Base-by-base conservation (phyloP, 495 filamentous ascomycete genomes). In the Aspergillus funiculosus region DNA sequence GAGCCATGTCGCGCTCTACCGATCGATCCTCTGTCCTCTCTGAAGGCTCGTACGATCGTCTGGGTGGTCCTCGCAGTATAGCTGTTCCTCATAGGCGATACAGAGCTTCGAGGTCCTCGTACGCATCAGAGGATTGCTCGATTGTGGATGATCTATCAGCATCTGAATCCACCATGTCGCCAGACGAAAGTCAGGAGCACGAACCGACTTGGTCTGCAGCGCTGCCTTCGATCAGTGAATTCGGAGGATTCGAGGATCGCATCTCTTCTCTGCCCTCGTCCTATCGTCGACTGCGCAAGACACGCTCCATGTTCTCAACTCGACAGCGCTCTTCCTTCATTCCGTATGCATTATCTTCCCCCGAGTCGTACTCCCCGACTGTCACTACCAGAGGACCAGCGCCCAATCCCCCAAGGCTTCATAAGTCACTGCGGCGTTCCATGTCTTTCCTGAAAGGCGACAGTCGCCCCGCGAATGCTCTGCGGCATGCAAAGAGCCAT, bases 211-310 rank as follows among this genome's bases (percentile, higher is more conserved):
- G 37, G 28, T 31, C 54, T 4, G 63, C 46, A 31, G 62, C 43
- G 39, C 59, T 70, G 36, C 66, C 58, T 14, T 57, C 59, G 3
- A 64, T 67, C 24, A 58, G 35, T 19, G 71, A 74, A 38, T 59
- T 63, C 25, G 48, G 52, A 5, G 69, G 64, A 5, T 68, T 78
- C 4, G 77, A 83, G 56, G 76, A 82, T 34, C 73, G 77, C n/a
- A 67, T 80, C 39, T 71, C 74, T 4, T 83, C 81, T 7, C 69
- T 71, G 11, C 82, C 85, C 14, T 89, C 85, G 2, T 89, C 86
- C 1, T 89, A 82, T 51, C 77, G 81, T n/a, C 81, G 75, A 39
- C 67, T 90, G 38, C 81, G 81, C 38, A 86, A 81, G 56, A 77
- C 87, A 10, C 82, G 74, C 54, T 89, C 86, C 0, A 78, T 88